phyloP scores from a whole-genome alignment of 2,329 filamentous ascomycete genomes.

The Epichloe gansuensis region DNA sequence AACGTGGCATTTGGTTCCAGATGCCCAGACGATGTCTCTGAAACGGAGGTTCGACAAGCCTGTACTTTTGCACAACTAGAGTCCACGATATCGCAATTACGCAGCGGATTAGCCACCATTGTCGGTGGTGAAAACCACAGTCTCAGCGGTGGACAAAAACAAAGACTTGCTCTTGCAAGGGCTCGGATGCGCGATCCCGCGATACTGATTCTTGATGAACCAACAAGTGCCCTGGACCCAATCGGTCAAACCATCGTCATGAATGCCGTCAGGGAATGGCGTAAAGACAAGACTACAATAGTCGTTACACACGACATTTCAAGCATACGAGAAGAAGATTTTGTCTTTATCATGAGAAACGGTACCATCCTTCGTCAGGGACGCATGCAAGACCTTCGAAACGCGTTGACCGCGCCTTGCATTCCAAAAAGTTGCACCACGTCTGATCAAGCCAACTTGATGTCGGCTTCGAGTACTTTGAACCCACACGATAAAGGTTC shows the following conservation, averaged over 20 bases:
- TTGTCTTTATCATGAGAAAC: constrained; percentile 66
- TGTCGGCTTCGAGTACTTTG: background rate
- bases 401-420: background rate
- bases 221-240: constrained; percentile 77
- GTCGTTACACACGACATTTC: constrained; percentile 85
- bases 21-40: constrained; percentile 34
- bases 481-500: too few species aligned
- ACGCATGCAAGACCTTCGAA: background rate
- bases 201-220: constrained; percentile 77
- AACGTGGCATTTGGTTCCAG: constrained; percentile 66
- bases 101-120: constrained; percentile 57
- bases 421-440: background rate
- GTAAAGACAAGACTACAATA: constrained; percentile 72
- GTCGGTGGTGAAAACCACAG: constrained; percentile 58
- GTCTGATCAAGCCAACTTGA: background rate
- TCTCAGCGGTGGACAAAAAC: constrained; percentile 76
- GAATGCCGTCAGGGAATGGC: constrained; percentile 65
- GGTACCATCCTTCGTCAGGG: constrained; percentile 60
- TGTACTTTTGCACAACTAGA: constrained; percentile 58
- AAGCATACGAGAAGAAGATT: constrained; percentile 62
- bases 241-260: constrained; percentile 56
- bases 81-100: constrained; percentile 52
- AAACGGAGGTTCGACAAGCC: constrained; percentile 46
- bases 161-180: constrained; percentile 69
- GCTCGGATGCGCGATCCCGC: constrained; percentile 66